Percentiles rank a stretch among this genome's conserved stretches.
Conservation (phyloP, 2,329 filamentous ascomycete species). For the Ophiocordyceps polyrhachis-furcata region DNA sequence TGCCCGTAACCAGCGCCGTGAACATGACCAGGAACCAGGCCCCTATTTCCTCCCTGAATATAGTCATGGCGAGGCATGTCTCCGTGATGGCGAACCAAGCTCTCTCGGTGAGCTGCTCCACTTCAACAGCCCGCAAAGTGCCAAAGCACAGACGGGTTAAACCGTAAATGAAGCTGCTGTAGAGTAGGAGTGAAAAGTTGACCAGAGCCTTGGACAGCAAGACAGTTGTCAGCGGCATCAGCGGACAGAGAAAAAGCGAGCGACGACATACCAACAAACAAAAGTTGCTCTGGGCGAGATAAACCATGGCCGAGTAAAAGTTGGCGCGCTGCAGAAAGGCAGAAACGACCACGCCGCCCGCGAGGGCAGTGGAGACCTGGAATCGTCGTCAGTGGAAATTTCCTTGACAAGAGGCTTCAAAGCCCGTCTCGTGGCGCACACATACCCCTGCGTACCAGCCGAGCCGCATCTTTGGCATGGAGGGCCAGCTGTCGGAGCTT, state of each 20-base stretch:
- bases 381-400: slow-evolving; percentile 5
- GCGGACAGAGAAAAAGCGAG: neutral
- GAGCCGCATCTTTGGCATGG: slow-evolving; percentile 33
- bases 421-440: slow-evolving; percentile 3
- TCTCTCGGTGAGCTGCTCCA: slow-evolving; percentile 92
- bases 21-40: slow-evolving; percentile 96
- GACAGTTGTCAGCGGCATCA: neutral
- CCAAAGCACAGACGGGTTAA: slow-evolving; percentile 85
- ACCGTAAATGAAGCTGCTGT: slow-evolving; percentile 64
- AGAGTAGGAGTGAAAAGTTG: slow-evolving; percentile 71
- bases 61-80: slow-evolving; percentile 94
- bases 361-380: slow-evolving; percentile 66
- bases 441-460: slow-evolving; percentile 43
- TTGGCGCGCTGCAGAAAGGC: slow-evolving; percentile 91
- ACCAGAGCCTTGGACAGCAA: slow-evolving; percentile 50
- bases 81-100: slow-evolving; percentile 97
- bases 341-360: slow-evolving; percentile 66
- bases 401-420: neutral
- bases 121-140: slow-evolving; percentile 76
- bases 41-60: slow-evolving; percentile 87
- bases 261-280: slow-evolving; percentile 57
- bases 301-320: slow-evolving; percentile 96
- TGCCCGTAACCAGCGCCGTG: slow-evolving; percentile 74
- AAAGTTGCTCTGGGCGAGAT: slow-evolving; percentile 88
- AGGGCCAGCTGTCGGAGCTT: neutral